Evolutionary conservation across 2,329 filamentous ascomycete genomes (phyloP), one percentile per base, ranked within the genome.

Genomic region (Aspergillus alliaceus): DNA sequence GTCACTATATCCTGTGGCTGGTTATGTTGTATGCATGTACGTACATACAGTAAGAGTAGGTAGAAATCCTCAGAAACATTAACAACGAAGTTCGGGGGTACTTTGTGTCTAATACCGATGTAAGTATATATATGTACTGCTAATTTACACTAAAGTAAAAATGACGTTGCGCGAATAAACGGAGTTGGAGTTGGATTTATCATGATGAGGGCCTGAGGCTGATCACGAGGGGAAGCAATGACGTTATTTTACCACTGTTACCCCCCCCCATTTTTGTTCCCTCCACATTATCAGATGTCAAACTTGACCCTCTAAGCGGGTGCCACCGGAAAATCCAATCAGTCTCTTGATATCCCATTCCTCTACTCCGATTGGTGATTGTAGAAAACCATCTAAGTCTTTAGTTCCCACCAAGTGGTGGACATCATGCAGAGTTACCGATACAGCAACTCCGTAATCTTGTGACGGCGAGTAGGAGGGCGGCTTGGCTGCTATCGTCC

Each of bases 151-250:
- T n/a, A n/a, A n/a, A n/a, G n/a, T n/a, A n/a, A n/a, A n/a, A 14
- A 48, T 48, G 44, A 48, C 44, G 44, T 48, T 48, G 44, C 44
- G 44, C 44, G 44, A 48, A 48, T 48, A 48, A 48, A n/a, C n/a
- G 4, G 31, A 32, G 14, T 12, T 32, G 31, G 31, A 31, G 29
- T 32, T 32, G 31, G n/a, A n/a, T n/a, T n/a, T n/a, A n/a, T 40
- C 15, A 22, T n/a, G 49, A 25, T 51, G 49, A 27, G 44, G n/a
- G 47, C 44, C 34, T 50, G 35, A 56, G 25, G 32, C 29, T 50
- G 57, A 57, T 59, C 57, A 59, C 57, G 39, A 59, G 55, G 57
- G 42, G 39, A 22, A 32, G 11, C 37, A 15, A 59, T 59, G 57
- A 59, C 57, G 57, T 57, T 54, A 59, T 59, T 39, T 40, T 6